phyloP scores from a whole-genome alignment of 805 yeast genomes.

The Pichia pseudocactophila region DNA sequence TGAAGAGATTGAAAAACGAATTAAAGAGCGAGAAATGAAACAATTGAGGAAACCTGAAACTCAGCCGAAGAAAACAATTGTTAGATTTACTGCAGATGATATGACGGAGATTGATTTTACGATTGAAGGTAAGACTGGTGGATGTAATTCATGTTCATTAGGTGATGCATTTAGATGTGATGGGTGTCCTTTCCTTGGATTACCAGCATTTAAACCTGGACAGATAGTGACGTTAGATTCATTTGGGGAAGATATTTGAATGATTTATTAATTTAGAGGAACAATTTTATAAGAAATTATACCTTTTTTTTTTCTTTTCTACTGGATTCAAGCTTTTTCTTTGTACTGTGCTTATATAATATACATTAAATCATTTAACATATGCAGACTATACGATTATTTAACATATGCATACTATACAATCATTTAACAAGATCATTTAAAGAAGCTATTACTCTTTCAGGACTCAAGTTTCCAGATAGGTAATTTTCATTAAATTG shows the following conservation, averaged over 20 bases:
- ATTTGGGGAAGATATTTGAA: conserved; percentile 66
- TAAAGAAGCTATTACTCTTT: neutral
- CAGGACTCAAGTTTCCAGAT: conserved; percentile 1
- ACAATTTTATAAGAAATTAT: neutral
- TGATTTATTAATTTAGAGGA: neutral
- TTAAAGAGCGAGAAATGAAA: conserved; percentile 21
- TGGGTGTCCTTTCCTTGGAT: conserved; percentile 94
- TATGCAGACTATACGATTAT: too few relatives aligned
- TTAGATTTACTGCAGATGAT: conserved; percentile 56
- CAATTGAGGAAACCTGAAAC: conserved; percentile 8
- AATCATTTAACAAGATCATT: neutral
- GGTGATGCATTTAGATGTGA: conserved; percentile 99
- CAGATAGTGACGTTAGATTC: conserved; percentile 72
- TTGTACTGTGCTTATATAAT: too few relatives aligned
- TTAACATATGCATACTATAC: too few relatives aligned
- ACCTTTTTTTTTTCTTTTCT: neutral
- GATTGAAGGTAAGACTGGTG: conserved; percentile 93
- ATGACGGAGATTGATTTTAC: conserved; percentile 91
- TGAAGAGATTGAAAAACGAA: conserved; percentile 41
- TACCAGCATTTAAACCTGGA: conserved; percentile 98
- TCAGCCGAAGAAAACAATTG: conserved; percentile 14
- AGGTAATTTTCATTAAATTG: conserved; percentile 2
- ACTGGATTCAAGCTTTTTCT: too few relatives aligned
- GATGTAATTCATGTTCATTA: conserved; percentile 93
- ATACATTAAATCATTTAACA: too few relatives aligned